Base-by-base conservation (phyloP, 352 stramenopile genomes). In the Pythium sukuiense region DNA sequence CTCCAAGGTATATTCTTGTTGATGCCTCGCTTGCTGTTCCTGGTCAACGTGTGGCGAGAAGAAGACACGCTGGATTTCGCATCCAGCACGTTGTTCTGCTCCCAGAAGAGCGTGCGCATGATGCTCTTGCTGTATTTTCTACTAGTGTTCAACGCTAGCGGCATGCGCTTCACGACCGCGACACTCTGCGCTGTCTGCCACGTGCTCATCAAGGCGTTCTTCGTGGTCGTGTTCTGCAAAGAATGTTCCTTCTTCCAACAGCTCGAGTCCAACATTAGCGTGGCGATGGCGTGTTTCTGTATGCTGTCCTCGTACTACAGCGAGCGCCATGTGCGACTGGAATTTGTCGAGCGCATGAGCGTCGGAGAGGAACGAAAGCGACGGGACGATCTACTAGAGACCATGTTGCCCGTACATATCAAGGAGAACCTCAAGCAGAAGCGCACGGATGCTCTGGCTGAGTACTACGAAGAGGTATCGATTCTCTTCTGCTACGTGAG, bases 401-500 rank as follows among this genome's bases (percentile, higher is more conserved):
- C 81, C 14, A 92, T 92, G 83, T 67, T 92, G 13, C 81, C 83
- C 0, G 80, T 86, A 11, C 81, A 92, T 60, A 92, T 90, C 69
- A 90, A 87, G 61, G 81, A 92, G 59, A 82, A 80, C 27, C 76
- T 92, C 60, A 90, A 92, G 61, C 76, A 84, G 49, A 90, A 86
- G 41, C 77, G 75, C 50, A 89, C 74, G 16, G 80, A 92, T 62
- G 76, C 76, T 20, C 64, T 92, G 1, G 81, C 80, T 45, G 80
- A 92, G 59, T 84, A 81, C 61, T 89, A 90, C 61, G 83, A 92
- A 20, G 80, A 92, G 61, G 87, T 95, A 3, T 94, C 87, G 6
- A 87, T 94, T 46, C 63, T 94, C 14, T 93, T 94, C 54, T 92
- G 83, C 65, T 89, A 92, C 54, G 79, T 94, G 56, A 87, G 79